These are phyloP conservation scores for Cucurbita pepo DNA, from an alignment of 306 rosid genomes.

Conservation along the genomic window DNA sequence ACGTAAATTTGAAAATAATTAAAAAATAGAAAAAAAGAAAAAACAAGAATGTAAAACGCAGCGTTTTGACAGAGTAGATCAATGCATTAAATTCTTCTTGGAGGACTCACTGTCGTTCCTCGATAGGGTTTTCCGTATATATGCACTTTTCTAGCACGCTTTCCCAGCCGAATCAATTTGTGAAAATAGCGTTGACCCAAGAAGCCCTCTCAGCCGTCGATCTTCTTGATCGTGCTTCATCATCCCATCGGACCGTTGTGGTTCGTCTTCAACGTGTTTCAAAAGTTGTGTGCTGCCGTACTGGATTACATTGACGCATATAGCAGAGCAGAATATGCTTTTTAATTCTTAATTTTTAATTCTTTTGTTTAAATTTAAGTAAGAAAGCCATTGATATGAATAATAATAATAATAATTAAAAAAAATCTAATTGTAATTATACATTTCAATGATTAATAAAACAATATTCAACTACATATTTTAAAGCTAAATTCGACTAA, in stretches of 20 bases:
- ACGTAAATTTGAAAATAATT: neutral
- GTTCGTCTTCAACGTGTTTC: neutral
- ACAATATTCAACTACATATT: too few species aligned
- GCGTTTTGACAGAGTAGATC: conserved; percentile 9
- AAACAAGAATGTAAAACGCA: neutral
- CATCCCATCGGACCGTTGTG: neutral
- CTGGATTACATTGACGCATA: neutral
- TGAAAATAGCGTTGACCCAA: conserved; percentile 17
- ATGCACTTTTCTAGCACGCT: conserved; percentile 19
- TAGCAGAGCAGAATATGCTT: neutral
- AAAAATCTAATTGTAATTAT: too few species aligned
- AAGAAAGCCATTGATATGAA: too few species aligned
- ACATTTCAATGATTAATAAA: too few species aligned
- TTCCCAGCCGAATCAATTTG: conserved; percentile 12
- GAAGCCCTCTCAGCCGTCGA: conserved; percentile 3
- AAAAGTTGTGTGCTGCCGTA: neutral
- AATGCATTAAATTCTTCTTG: conserved; percentile 22
- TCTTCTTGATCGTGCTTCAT: neutral
- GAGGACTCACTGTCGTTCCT: conserved; percentile 17
- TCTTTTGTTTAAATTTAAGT: neutral
- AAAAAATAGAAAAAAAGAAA: neutral
- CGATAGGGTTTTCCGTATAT: conserved; percentile 2
- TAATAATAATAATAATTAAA: too few species aligned
- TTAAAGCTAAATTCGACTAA: too few species aligned
- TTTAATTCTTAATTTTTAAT: neutral